phyloP scores from a whole-genome alignment of 352 stramenopile genomes.

The Phytophthora cajani region DNA sequence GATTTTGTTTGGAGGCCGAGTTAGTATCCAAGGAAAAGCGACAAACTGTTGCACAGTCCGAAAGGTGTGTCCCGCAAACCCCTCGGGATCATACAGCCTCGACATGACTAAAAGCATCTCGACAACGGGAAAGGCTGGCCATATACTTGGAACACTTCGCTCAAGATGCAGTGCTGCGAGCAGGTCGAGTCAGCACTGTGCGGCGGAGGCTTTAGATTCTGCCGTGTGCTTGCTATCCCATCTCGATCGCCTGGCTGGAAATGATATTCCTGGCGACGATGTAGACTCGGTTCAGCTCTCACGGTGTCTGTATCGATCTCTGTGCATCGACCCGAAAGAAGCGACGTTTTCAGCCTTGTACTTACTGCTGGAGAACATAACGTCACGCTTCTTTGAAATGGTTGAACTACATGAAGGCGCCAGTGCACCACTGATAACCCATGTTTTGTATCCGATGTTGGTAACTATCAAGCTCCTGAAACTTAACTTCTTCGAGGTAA shows the following conservation, averaged over 20 bases:
- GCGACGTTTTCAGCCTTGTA: conserved; percentile 73
- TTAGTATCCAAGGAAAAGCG: conserved; percentile 36
- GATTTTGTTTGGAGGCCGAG: conserved; percentile 52
- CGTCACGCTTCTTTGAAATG: conserved; percentile 33
- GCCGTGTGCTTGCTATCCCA: conserved; percentile 81
- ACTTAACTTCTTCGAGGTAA: conserved; percentile 90
- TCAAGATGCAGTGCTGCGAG: conserved; percentile 46
- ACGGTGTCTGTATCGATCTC: conserved; percentile 70
- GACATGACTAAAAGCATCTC: conserved; percentile 60
- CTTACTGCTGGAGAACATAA: conserved; percentile 56
- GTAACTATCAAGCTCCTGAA: conserved; percentile 82
- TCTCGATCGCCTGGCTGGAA: conserved; percentile 79
- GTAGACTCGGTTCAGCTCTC: conserved; percentile 82
- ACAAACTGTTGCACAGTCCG: conserved; percentile 35
- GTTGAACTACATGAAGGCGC: conserved; percentile 21
- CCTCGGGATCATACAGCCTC: conserved; percentile 46
- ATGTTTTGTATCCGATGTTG: conserved; percentile 77
- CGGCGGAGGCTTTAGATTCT: conserved; percentile 58
- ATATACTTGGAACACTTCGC: conserved; percentile 59
- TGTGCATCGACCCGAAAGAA: conserved; percentile 85
- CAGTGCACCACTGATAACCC: conserved; percentile 26
- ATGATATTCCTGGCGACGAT: conserved; percentile 78
- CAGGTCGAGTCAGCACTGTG: conserved; percentile 53
- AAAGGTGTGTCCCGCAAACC: conserved; percentile 42
- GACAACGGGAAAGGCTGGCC: conserved; percentile 58